Conservation (phyloP, 768 basidiomycete genomes). For the Phanerochaete sordida region DNA sequence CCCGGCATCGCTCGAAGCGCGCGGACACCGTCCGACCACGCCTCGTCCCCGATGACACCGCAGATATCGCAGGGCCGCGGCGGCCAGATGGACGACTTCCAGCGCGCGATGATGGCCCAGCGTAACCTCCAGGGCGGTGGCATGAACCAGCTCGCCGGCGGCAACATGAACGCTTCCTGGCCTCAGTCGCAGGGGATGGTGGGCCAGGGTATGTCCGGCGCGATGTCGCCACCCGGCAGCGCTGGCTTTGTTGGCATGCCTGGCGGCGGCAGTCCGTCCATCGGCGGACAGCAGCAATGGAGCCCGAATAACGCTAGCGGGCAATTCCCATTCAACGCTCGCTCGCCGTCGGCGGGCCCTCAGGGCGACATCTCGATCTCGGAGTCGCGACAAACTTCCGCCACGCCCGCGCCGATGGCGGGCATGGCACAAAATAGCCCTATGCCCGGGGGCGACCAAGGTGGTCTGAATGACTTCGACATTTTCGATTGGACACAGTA, state of each 20-base stretch:
- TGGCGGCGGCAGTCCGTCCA: slow-evolving; percentile 11
- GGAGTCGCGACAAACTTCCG: slow-evolving; percentile 42
- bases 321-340: slow-evolving; percentile 19
- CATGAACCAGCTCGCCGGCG: slow-evolving; percentile 17
- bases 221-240: slow-evolving; percentile 18
- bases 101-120: slow-evolving; percentile 36
- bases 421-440: slow-evolving; percentile 36
- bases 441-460: slow-evolving; percentile 34
- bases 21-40: slow-evolving; percentile 69
- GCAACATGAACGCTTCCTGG: slow-evolving; percentile 12
- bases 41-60: slow-evolving; percentile 41
- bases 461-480: slow-evolving; percentile 48
- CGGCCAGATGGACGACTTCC: slow-evolving; percentile 38
- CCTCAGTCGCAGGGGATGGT: slow-evolving; percentile 21
- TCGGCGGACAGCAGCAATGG: slow-evolving; percentile 16
- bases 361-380: slow-evolving; percentile 19
- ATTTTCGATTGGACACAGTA: slow-evolving; percentile 46
- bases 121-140: slow-evolving; percentile 30
- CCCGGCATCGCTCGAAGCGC: slow-evolving; percentile 75
- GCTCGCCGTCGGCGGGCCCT: slow-evolving; percentile 16
- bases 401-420: slow-evolving; percentile 41
- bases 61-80: slow-evolving; percentile 44
- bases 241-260: slow-evolving; percentile 9
- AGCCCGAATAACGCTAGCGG: slow-evolving; percentile 13
- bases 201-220: slow-evolving; percentile 9